phyloP scores from a whole-genome alignment of 495 filamentous ascomycete genomes.

The Aspergillus sclerotiicarbonarius region DNA sequence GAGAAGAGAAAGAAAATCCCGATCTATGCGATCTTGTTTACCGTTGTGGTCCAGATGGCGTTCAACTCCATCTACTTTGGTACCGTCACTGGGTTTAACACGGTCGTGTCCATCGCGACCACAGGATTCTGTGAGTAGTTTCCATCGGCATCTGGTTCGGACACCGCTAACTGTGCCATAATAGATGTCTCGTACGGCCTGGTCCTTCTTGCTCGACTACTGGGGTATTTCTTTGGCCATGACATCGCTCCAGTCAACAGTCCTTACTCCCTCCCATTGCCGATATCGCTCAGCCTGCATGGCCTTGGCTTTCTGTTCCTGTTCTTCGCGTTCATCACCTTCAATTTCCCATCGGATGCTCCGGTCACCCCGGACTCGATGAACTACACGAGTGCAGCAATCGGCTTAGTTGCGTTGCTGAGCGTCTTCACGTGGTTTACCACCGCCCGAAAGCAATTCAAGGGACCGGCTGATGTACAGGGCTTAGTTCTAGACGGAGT shows the following conservation, averaged over 20 bases:
- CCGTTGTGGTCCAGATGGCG: slow-evolving; percentile 43
- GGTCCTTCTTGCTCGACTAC: slow-evolving; percentile 10
- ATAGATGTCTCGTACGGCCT: slow-evolving; percentile 17
- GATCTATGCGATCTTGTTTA: slow-evolving; percentile 42
- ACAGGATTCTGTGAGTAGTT: slow-evolving; percentile 52
- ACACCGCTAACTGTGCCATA: slow-evolving; percentile 14
- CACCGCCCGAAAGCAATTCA: slow-evolving; percentile 25
- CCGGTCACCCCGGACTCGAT: slow-evolving; percentile 51
- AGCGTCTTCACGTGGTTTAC: slow-evolving; percentile 50
- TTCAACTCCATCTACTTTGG: slow-evolving; percentile 57
- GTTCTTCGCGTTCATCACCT: slow-evolving; percentile 49
- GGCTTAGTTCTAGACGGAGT: neutral
- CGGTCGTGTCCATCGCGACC: slow-evolving; percentile 52
- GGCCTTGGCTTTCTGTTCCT: slow-evolving; percentile 46
- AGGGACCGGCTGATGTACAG: slow-evolving; percentile 12
- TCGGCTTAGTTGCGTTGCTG: slow-evolving; percentile 50
- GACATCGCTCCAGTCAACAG: slow-evolving; percentile 33
- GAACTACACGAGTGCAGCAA: slow-evolving; percentile 55
- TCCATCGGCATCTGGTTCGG: neutral
- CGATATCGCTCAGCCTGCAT: slow-evolving; percentile 42
- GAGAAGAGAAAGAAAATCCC: slow-evolving; percentile 39
- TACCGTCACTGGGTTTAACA: slow-evolving; percentile 52
- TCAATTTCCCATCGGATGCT: slow-evolving; percentile 51
- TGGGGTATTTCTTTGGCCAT: slow-evolving; percentile 5
- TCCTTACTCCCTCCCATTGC: slow-evolving; percentile 31